These are phyloP conservation scores for Naganishia vaughanmartiniae DNA, from an alignment of 768 basidiomycete genomes.

Conservation along the genomic window DNA sequence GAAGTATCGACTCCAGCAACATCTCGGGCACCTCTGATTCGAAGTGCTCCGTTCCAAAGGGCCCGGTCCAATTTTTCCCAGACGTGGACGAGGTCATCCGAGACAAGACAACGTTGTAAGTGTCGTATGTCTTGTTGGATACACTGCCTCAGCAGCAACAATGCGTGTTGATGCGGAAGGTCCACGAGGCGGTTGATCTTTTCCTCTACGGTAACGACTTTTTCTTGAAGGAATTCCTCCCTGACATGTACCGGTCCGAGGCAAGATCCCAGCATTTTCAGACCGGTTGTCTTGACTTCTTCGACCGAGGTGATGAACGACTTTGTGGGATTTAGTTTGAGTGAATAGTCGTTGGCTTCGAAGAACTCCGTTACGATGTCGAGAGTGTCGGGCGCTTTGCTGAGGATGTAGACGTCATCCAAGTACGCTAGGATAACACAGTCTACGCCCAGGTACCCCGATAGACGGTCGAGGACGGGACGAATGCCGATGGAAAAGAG, in stretches of 20 bases:
- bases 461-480: slow-evolving; percentile 25
- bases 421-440: slow-evolving; percentile 31
- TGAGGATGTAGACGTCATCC: too few relatives aligned
- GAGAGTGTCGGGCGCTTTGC: slow-evolving; percentile 11
- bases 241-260: too few relatives aligned
- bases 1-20: too few relatives aligned
- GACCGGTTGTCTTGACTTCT: slow-evolving; percentile 1
- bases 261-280: slow-evolving; percentile 12
- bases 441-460: slow-evolving; percentile 22
- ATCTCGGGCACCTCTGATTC: neutral
- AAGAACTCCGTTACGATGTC: slow-evolving; percentile 10
- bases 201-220: too few relatives aligned
- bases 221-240: too few relatives aligned
- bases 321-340: slow-evolving; percentile 28
- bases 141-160: too few relatives aligned
- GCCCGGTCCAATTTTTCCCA: slow-evolving; percentile 4
- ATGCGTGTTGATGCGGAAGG: too few relatives aligned
- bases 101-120: neutral
- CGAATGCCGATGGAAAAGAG: too few relatives aligned
- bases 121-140: too few relatives aligned
- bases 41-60: neutral
- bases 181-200: too few relatives aligned
- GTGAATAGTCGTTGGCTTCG: neutral
- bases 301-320: slow-evolving; percentile 17
- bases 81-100: neutral